Evolutionary conservation across 139 green algal species (phyloP), one percentile per base, ranked within the genome.

Genomic region (Chlorella sp.): DNA sequence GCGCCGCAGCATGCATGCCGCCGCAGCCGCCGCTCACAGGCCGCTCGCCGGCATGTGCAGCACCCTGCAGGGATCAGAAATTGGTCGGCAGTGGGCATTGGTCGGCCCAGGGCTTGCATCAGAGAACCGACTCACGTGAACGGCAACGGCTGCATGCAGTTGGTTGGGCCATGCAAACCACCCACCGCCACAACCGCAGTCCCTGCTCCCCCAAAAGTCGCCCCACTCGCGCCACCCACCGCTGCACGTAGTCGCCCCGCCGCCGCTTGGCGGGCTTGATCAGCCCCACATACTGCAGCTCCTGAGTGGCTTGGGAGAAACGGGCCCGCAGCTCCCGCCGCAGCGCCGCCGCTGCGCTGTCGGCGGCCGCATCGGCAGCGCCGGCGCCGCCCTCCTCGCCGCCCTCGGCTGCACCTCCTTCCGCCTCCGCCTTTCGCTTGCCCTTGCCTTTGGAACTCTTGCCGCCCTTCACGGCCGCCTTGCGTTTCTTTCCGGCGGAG

Each of bases 271-370:
- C 80, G 48, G 86, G 85, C 74, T 83, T 69, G 58, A 93, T 84
- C 40, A 93, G 64, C 51, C 90, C 90, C 48, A 92, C 58, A 48
- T 91, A 83, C 79, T 93, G 90, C 58, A 93, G 80, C 48, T 93
- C 90, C 19, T 64, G 34, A 8, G 67, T 85, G 11, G 89, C 86
- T 54, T 91, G 87, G n/a, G 82, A 88, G 69, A 93, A 93, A 54
- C 88, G 80, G 19, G 83, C 90, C 17, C 79, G 78, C 46, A 91
- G 65, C 76, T 89, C 72, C 38, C 85, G 26, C 36, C 58, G 65
- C 56, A 32, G 30, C 38, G n/a, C 56, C 48, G 54, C 51, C 30
- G n/a, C 56, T 40, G 41, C 51, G 43, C 36, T 32, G 69, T 36
- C 30, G 20, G 36, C 34, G 44, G 51, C 58, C 56, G 9, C 62